Evolutionary conservation across 176 grass and related monocot species (phyloP), one percentile per base, ranked within the genome.

Genomic region (Lolium rigidum): DNA sequence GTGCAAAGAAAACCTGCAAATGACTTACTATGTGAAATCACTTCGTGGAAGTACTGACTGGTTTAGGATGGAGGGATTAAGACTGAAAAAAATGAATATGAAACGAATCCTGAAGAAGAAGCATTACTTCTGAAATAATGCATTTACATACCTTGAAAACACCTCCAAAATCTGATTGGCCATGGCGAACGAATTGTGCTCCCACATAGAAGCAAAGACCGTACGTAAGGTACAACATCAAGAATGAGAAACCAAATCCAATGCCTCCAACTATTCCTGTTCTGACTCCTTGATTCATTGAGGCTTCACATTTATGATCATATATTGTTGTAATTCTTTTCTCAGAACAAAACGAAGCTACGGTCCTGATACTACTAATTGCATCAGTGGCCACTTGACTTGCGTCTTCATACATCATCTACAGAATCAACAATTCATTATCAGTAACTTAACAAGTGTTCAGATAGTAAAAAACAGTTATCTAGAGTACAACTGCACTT

Each of bases 311-410:
- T 89, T 97, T 97, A 1, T 59, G 9, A 74, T 94, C 58, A 24
- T 97, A 97, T 7, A 84, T 94, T 79, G 39, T 50, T 77, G 86
- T 87, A 58, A 97, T 57, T 77, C 85, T 89, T 84, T 97, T 84
- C 52, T 92, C 92, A 4, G 85, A 81, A 84, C 85, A 89, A 74
- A 97, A 97, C 9, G 94, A 94, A 83, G 92, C 94, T 44, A 97
- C 92, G 7, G 94, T 97, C 69, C 88, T 91, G 59, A 97, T 97
- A 67, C 92, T 90, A 65, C 94, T 56, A 11, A 97, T 81, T 70
- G 94, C 90, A 70, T 94, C 94, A 24, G 86, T 97, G 77, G 94
- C 94, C 49, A 97, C 89, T 79, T 97, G 94, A 71, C 92, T 92
- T 63, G 94, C 94, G 70, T 97, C 94, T 88, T 97, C 94, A 70